These are phyloP conservation scores for Tetramitus jugosus DNA, from an alignment of 208 protist species.

Conservation along the genomic window DNA sequence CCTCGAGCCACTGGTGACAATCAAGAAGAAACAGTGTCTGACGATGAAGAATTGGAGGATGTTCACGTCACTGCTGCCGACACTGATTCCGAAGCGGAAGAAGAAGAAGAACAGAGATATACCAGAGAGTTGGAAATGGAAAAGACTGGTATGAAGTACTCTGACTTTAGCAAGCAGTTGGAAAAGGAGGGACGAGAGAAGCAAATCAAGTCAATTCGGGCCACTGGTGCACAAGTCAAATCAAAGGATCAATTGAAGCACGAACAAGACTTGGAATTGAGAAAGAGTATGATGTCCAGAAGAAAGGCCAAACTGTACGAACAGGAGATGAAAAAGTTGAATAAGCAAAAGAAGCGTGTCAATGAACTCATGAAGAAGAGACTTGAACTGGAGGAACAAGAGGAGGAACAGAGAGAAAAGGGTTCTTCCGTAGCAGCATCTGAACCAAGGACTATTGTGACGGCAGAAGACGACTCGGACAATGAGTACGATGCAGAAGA, in stretches of 20 bases:
- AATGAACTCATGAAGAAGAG: background rate
- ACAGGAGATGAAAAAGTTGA: background rate
- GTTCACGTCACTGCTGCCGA: no score
- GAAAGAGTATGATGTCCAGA: background rate
- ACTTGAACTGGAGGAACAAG: background rate
- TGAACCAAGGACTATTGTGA: background rate
- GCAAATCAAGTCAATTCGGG: background rate
- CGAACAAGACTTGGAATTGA: background rate
- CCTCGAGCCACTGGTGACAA: background rate
- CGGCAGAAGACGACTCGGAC: background rate
- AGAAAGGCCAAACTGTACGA: background rate
- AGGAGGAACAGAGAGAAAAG: no score
- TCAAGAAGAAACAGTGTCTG: background rate
- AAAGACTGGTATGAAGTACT: background rate
- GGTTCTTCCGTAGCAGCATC: no score
- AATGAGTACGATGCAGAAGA: background rate
- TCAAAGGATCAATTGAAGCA: no score
- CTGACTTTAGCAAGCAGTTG: background rate
- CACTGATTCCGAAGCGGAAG: background rate
- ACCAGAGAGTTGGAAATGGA: background rate
- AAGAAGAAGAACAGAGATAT: slow-evolving; percentile 1
- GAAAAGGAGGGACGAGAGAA: background rate
- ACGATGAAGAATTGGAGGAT: background rate
- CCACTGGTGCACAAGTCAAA: no score
- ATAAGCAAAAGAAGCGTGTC: background rate